A percentile compares a stretch with the other conserved stretches of the same genome.
Evolutionary conservation across 2,329 filamentous ascomycete species (phyloP).

Genomic region (Cladobotryum protrusum): DNA sequence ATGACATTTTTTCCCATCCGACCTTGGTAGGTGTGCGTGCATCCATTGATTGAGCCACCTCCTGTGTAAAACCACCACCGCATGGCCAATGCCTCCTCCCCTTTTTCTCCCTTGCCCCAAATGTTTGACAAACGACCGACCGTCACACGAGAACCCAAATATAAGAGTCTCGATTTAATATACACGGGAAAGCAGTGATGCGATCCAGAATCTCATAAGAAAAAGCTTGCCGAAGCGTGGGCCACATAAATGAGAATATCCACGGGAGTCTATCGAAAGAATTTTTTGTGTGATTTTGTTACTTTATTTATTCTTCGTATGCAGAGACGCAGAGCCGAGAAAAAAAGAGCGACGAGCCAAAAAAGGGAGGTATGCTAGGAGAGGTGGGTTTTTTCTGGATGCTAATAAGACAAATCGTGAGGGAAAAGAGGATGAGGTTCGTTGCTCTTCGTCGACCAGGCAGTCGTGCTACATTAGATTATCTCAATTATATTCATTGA

Average conservation of each 20-base stretch:
- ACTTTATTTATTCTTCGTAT: not conserved
- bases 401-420: conserved; percentile 25
- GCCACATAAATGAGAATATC: conserved; percentile 7
- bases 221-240: conserved; percentile 1
- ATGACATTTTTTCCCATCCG: conserved; percentile 15
- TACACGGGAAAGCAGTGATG: conserved; percentile 11
- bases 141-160: not conserved
- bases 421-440: conserved; percentile 15
- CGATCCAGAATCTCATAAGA: not conserved
- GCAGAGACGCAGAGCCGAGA: conserved; percentile 2
- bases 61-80: not conserved
- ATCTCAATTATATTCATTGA: conserved; percentile 17
- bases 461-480: conserved; percentile 22
- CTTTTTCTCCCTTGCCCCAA: not conserved
- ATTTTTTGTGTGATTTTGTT: not conserved
- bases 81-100: not conserved
- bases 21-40: conserved; percentile 6
- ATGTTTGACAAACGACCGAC: not conserved
- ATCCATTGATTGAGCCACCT: not conserved
- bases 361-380: conserved; percentile 13
- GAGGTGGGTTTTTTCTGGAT: not conserved
- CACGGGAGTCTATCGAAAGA: conserved; percentile 8
- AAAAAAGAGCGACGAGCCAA: conserved; percentile 12
- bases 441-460: conserved; percentile 15
- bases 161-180: not conserved